Evolutionary conservation across 495 filamentous ascomycete genomes (phyloP), one percentile per base, ranked within the genome.

Genomic region (Hypoxylon subgilvum): DNA sequence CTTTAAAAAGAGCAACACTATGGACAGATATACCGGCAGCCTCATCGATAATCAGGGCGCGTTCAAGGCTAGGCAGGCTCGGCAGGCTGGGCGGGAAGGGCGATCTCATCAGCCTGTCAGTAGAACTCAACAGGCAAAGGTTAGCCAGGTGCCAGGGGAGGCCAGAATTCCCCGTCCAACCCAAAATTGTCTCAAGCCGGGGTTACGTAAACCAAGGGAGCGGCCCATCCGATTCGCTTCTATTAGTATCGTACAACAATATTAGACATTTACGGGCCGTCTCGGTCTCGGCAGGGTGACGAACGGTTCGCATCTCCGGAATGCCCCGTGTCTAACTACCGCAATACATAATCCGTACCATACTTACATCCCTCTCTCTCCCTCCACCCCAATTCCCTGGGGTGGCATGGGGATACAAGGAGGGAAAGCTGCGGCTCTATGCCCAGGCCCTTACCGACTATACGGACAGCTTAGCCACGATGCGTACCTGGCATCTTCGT

Each of bases 251-350:
- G 18, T 34, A 53, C 41, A 34, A 48, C 34, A n/a, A n/a, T n/a
- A n/a, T 8, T 8, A 27, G 23, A 34, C 28, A 43, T 14, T 27
- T 51, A 63, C 53, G 53, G 61, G 17, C 61, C 61, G 61, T 52
- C 50, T 64, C 61, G 61, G 61, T 49, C 54, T 64, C 61, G 61
- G 61, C 61, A 64, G 50, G 61, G 54, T 17, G 48, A 53, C 36
- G 18, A 44, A 36, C 57, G 42, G 49, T 34, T 54, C 25, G 41
- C 10, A 43, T 23, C 43, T 49, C 57, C 56, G 48, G 56, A 39
- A 59, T 18, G 23, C 40, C 56, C 56, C 56, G 56, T 59, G n/a
- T 34, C 42, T 10, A 7, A 31, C 47, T 43, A 14, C 25, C 42
- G n/a, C 14, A 4, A 6, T n/a, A n/a, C 12, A 6, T n/a, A 35